phyloP scores from a whole-genome alignment of 768 basidiomycete species.

The Macrolepiota albuminosa region DNA sequence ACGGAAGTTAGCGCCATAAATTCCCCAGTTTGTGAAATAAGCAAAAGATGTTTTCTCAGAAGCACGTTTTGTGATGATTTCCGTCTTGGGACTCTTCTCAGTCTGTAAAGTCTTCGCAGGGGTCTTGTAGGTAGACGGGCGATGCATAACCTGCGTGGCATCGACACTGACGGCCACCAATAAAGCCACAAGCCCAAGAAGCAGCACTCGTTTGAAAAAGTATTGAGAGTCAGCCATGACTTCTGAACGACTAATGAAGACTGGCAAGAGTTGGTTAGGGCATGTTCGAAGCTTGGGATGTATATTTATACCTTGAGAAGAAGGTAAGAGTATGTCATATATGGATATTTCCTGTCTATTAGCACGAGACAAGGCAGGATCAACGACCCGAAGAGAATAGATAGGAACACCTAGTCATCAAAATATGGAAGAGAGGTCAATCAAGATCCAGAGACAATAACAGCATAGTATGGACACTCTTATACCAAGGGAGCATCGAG shows the following conservation, averaged over 20 bases:
- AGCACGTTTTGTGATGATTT: slow-evolving; percentile 37
- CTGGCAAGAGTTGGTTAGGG: background rate
- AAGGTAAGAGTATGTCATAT: slow-evolving; percentile 2
- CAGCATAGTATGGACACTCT: slow-evolving; percentile 11
- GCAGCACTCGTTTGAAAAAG: slow-evolving; percentile 21
- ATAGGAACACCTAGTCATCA: background rate
- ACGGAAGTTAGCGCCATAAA: slow-evolving; percentile 65
- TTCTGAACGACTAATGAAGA: background rate
- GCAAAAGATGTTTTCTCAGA: slow-evolving; percentile 36
- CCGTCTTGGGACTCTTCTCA: slow-evolving; percentile 30
- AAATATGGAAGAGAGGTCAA: background rate
- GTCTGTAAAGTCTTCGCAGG: slow-evolving; percentile 28
- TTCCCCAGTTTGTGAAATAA: slow-evolving; percentile 64
- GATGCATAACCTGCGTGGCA: slow-evolving; percentile 50
- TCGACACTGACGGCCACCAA: slow-evolving; percentile 21
- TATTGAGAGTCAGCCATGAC: slow-evolving; percentile 10
- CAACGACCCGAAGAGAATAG: background rate
- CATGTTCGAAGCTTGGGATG: background rate
- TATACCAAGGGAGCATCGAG: background rate
- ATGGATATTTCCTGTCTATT: background rate
- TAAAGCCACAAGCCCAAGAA: slow-evolving; percentile 20
- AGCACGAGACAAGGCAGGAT: slow-evolving; percentile 9
- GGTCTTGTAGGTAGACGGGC: slow-evolving; percentile 43
- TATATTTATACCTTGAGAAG: slow-evolving; percentile 15
- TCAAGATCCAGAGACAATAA: slow-evolving; percentile 3